These are phyloP conservation scores for Alternaria longipes DNA, from an alignment of 2,329 filamentous ascomycete genomes.

Conservation along the genomic window DNA sequence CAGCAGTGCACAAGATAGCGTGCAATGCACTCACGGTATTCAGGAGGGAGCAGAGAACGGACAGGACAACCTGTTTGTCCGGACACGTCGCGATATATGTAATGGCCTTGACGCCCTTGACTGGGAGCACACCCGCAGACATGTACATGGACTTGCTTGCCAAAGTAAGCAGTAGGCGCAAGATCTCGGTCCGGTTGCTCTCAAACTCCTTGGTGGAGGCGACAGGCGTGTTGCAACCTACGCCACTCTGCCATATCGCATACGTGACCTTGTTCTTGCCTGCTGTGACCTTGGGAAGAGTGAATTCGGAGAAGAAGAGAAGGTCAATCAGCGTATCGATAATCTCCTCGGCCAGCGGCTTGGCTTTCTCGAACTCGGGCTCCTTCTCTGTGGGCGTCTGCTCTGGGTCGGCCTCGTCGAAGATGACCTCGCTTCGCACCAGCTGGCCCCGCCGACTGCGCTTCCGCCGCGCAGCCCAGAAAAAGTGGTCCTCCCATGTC, in stretches of 20 bases:
- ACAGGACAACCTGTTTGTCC: conserved; percentile 91
- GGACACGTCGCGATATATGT: conserved; percentile 88
- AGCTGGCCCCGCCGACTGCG: conserved; percentile 54
- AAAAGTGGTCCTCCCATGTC: conserved; percentile 90
- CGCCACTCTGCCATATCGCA: conserved; percentile 97
- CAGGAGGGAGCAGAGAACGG: conserved; percentile 87
- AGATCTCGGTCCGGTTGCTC: conserved; percentile 88
- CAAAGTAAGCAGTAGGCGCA: conserved; percentile 84
- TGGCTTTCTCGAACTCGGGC: conserved; percentile 80
- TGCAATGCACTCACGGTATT: conserved; percentile 76
- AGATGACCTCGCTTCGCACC: conserved; percentile 76
- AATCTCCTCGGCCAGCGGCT: conserved; percentile 89
- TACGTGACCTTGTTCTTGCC: conserved; percentile 85
- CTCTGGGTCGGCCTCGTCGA: conserved; percentile 75
- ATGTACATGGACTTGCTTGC: conserved; percentile 95
- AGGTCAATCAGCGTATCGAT: conserved; percentile 89
- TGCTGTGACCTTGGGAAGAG: conserved; percentile 75
- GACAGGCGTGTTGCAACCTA: conserved; percentile 90
- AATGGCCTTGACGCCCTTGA: conserved; percentile 81
- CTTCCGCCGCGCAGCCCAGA: conserved; percentile 82
- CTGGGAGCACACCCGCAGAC: conserved; percentile 79
- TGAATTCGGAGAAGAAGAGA: conserved; percentile 91
- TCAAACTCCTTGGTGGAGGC: conserved; percentile 91
- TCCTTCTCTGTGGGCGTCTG: conserved; percentile 55
- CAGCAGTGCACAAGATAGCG: conserved; percentile 15